Conservation (phyloP, 768 basidiomycete species). For the Porpolomopsis calyptriformis region DNA sequence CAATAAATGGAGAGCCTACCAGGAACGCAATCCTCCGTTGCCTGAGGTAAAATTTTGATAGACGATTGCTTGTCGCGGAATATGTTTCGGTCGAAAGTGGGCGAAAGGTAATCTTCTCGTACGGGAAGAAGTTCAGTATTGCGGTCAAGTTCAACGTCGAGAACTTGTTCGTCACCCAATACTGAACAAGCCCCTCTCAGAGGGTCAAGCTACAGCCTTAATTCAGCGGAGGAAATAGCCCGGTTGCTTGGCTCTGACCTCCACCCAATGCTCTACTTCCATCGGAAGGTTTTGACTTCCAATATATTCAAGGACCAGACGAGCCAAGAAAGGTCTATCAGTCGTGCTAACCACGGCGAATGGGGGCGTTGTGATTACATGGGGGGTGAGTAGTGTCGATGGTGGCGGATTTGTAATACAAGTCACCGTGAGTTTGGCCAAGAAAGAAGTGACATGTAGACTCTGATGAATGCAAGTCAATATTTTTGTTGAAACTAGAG, state of each 20-base stretch:
- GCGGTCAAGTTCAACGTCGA: conserved; percentile 44
- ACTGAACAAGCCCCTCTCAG: conserved; percentile 23
- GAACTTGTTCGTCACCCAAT: conserved; percentile 38
- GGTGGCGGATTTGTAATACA: conserved; percentile 14
- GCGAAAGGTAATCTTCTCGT: conserved; percentile 20
- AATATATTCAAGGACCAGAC: conserved; percentile 15
- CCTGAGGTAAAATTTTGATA: neutral
- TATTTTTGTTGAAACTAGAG: neutral
- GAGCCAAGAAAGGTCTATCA: conserved; percentile 35
- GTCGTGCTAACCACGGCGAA: conserved; percentile 36
- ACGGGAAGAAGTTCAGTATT: conserved; percentile 30
- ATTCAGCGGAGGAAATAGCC: neutral
- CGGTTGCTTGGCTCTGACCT: conserved; percentile 23
- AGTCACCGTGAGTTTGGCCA: conserved; percentile 29
- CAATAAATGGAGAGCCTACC: neutral
- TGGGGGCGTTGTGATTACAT: conserved; percentile 27
- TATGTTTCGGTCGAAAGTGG: neutral
- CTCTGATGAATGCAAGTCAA: conserved; percentile 16
- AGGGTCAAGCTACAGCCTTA: conserved; percentile 29
- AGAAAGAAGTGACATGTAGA: conserved; percentile 35
- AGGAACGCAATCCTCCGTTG: neutral
- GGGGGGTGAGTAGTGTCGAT: conserved; percentile 10
- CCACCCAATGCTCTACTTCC: conserved; percentile 45
- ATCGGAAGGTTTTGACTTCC: conserved; percentile 24
- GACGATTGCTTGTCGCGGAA: neutral